Evolutionary conservation across 2,329 filamentous ascomycete species (phyloP), one percentile per base, ranked within the genome.

Genomic region (Drechslerella dactyloides): DNA sequence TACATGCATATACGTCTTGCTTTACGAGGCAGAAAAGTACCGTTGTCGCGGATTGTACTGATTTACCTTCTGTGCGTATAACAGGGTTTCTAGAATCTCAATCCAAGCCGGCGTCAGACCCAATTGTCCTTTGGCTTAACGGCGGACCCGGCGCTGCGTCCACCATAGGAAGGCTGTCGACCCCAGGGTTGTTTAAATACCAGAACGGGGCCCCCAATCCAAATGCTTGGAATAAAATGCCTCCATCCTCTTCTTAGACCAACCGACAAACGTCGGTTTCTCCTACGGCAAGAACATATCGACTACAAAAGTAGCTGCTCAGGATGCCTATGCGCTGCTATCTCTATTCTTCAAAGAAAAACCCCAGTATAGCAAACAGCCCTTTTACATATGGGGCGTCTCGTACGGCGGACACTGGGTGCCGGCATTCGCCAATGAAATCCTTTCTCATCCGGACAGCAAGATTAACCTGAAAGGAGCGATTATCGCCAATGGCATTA

Each of bases 281-380:
- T 97, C 94, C 10, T 97, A 99, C 85, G 93, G 90, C 75, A 88
- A 90, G 78, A 83, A 84, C 75, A 93, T 97, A 78, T 93, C 87
- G 83, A 93, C 94, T 85, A 97, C 93, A 19, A 87, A 96, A 73
- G 93, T 93, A 75, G 94, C 94, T 54, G 91, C 91, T 83, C 97
- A 99, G 86, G 94, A 99, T 78, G 88, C 99, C 77, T 97, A 97
- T 78, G 94, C 94, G 76, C 89, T 99, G 73, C 84, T 99, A 75
- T 96, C 93, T 42, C 90, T 97, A 76, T 99, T 99, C 87, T 99
- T 99, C 86, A 90, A 96, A 83, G 90, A 97, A 80, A 99, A 97
- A 85, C 94, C 94, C 65, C 86, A 99, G 82, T 97, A 99, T 79
- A 86, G 91, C 53, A 85, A 88, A 79, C 94, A 97, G 82, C 89